Evolutionary conservation across 108 stramenopile species (phyloP).

Genomic region (Nitzschia sp.): DNA sequence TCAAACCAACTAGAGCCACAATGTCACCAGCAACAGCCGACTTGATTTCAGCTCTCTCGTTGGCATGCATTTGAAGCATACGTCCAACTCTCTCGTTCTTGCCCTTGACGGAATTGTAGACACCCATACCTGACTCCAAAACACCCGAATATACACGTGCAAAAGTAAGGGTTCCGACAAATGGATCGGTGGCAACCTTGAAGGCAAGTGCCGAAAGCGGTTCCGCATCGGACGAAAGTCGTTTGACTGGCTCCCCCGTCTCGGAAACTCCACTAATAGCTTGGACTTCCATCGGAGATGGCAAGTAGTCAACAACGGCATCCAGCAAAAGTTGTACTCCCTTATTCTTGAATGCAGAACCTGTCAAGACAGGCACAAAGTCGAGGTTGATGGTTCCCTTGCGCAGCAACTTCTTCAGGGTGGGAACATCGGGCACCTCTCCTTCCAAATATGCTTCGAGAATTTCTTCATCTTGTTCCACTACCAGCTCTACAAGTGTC

Average conservation of each 20-base stretch:
- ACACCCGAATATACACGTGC: slow-evolving; percentile 96
- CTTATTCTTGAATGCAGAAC: slow-evolving; percentile 98
- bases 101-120: slow-evolving; percentile 98
- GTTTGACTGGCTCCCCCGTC: slow-evolving; percentile 61
- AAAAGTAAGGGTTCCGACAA: slow-evolving; percentile 92
- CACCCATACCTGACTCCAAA: slow-evolving; percentile 81
- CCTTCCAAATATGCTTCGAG: slow-evolving; percentile 90
- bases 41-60: slow-evolving; percentile 92
- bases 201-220: slow-evolving; percentile 94
- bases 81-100: slow-evolving; percentile 97
- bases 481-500: slow-evolving; percentile 79
- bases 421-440: slow-evolving; percentile 72
- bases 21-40: slow-evolving; percentile 94
- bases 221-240: slow-evolving; percentile 85
- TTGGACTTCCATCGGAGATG: slow-evolving; percentile 94
- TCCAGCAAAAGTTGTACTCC: slow-evolving; percentile 98
- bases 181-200: slow-evolving; percentile 97
- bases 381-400: slow-evolving; percentile 84
- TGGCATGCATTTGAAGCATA: slow-evolving; percentile 98
- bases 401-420: slow-evolving; percentile 86
- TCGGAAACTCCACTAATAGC: slow-evolving; percentile 89
- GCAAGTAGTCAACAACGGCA: slow-evolving; percentile 96
- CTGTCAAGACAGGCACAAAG: slow-evolving; percentile 93
- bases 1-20: slow-evolving; percentile 92
- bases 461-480: slow-evolving; percentile 91